Evolutionary conservation across 2,329 filamentous ascomycete genomes (phyloP).

Genomic region (Colletotrichum sansevieriae): DNA sequence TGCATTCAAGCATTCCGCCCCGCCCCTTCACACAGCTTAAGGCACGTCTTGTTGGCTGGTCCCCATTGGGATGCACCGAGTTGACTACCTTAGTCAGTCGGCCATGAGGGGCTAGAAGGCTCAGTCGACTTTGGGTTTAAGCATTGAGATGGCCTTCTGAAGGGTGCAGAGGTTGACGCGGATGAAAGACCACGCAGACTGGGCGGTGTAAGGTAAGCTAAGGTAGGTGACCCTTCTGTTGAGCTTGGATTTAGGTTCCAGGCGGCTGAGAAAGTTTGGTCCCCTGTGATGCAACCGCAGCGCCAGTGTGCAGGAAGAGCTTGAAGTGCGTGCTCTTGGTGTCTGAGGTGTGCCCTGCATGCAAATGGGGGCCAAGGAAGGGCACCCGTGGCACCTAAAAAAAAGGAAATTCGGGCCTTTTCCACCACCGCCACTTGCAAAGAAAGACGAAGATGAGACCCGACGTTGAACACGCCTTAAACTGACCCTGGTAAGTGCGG

Average conservation of each 20-base stretch:
- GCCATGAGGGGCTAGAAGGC: slow-evolving; percentile 15
- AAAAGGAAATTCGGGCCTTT: slow-evolving; percentile 23
- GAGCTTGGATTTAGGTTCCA: slow-evolving; percentile 27
- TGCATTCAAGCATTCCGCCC: slow-evolving; percentile 36
- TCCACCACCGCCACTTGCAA: neutral
- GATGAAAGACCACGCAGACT: neutral
- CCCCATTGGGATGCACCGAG: slow-evolving; percentile 29
- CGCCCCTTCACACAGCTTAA: slow-evolving; percentile 16
- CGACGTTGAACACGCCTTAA: slow-evolving; percentile 18
- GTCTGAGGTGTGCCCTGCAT: too few species aligned
- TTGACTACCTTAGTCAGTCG: slow-evolving; percentile 10
- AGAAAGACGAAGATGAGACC: slow-evolving; percentile 20
- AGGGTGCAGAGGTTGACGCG: neutral
- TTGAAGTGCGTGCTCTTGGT: too few species aligned
- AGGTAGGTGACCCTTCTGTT: slow-evolving; percentile 1
- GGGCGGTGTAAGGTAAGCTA: slow-evolving; percentile 25
- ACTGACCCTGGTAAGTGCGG: neutral
- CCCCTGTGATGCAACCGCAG: too few species aligned
- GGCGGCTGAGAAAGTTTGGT: slow-evolving; percentile 34
- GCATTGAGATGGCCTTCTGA: slow-evolving; percentile 7
- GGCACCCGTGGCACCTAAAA: slow-evolving; percentile 35
- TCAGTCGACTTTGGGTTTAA: slow-evolving; percentile 17
- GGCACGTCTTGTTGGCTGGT: slow-evolving; percentile 7
- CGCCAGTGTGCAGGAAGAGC: too few species aligned
- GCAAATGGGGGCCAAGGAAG: too few species aligned